Evolutionary conservation across 108 stramenopile species (phyloP).

Genomic region (Cyclostephanos tholiformis): DNA sequence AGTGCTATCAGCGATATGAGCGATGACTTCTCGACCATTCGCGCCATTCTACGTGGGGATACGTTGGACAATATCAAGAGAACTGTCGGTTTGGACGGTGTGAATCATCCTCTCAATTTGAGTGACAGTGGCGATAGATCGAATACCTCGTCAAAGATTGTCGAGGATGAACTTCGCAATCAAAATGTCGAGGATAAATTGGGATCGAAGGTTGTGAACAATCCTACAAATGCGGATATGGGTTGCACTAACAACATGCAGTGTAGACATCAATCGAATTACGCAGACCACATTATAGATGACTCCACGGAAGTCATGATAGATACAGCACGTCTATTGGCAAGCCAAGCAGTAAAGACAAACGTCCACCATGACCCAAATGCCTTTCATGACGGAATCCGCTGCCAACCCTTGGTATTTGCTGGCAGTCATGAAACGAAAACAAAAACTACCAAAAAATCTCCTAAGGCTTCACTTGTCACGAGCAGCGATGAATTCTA

Average conservation of each 20-base stretch:
- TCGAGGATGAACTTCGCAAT: neutral
- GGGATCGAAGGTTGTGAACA: neutral
- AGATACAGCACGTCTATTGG: conserved; percentile 3
- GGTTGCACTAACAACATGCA: neutral
- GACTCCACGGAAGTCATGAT: conserved; percentile 14
- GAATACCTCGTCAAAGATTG: neutral
- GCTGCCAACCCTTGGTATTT: neutral
- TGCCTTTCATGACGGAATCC: neutral
- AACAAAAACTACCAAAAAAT: neutral
- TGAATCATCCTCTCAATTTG: conserved; percentile 2
- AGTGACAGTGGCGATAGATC: neutral
- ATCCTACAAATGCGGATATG: neutral
- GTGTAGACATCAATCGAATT: neutral
- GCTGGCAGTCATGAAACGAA: conserved; percentile 6
- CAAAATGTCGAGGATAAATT: neutral
- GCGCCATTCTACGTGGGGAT: conserved; percentile 11
- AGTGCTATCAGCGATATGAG: conserved; percentile 17
- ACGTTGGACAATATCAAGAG: conserved; percentile 13
- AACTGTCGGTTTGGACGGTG: conserved; percentile 1
- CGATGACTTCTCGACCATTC: conserved; percentile 18
- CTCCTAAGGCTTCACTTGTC: conserved; percentile 1
- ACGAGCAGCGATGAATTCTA: conserved; percentile 10
- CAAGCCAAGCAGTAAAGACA: conserved; percentile 2
- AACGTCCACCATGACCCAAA: neutral
- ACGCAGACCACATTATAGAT: neutral